A percentile compares a stretch with the other conserved stretches of the same genome.
Evolutionary conservation across 2,329 filamentous ascomycete species (phyloP).

Genomic region (Emergomyces pasteurianus): DNA sequence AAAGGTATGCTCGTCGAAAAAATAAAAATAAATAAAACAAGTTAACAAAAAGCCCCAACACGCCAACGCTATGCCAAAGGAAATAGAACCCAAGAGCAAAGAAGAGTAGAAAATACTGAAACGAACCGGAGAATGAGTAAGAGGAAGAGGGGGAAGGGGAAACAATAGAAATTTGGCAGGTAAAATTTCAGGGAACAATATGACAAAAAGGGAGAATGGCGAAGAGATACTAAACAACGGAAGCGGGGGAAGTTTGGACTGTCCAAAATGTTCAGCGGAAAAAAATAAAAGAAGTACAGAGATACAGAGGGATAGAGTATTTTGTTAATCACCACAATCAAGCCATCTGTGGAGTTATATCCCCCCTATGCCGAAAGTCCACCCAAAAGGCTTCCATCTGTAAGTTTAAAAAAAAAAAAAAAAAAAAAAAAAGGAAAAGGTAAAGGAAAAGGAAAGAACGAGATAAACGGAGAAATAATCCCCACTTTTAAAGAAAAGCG

Average conservation of each 20-base stretch:
- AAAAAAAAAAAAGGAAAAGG: not conserved
- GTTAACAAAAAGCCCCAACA: not conserved
- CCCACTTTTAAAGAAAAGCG: not conserved
- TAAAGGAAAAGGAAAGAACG: not conserved
- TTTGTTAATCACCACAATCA: not conserved
- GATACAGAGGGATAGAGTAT: not conserved
- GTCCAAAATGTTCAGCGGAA: not conserved
- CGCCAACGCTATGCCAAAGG: constrained; percentile 7
- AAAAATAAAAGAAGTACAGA: not conserved
- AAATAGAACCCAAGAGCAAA: not conserved
- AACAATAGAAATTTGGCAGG: not conserved
- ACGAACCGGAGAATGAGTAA: not conserved
- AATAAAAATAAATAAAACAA: not conserved
- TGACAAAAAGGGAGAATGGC: not conserved
- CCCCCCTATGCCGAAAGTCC: not conserved
- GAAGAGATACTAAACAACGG: not conserved
- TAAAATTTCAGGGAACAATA: not conserved
- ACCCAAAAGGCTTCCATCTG: not conserved
- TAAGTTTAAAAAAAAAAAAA: not conserved
- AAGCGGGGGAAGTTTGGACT: not conserved
- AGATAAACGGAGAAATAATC: not conserved
- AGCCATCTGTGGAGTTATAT: not conserved
- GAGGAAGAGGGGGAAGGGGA: not conserved
- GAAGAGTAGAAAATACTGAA: not conserved
- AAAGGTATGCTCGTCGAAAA: constrained; percentile 3